Evolutionary conservation across 192 early-diverging fungal genomes (phyloP).

Genomic region (Mortierella antarctica): DNA sequence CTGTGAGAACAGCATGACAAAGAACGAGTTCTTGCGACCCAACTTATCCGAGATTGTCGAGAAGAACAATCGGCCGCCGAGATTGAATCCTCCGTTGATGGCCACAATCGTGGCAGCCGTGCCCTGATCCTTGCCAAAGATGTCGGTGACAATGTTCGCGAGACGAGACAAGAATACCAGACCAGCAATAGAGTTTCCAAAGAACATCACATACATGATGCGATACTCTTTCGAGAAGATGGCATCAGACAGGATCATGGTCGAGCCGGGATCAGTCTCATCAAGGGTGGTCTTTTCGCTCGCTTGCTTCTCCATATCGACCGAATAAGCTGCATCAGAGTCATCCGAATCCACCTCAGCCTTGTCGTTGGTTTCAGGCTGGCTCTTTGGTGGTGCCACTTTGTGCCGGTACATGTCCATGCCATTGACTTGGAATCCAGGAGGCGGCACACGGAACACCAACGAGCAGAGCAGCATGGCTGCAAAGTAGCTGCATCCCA

Average conservation of each 20-base stretch:
- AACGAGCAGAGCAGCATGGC: slow-evolving; percentile 64
- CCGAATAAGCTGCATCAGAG: neutral
- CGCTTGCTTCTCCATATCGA: slow-evolving; percentile 1
- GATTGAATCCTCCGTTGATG: slow-evolving; percentile 72
- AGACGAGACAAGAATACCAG: slow-evolving; percentile 70
- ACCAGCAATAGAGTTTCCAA: slow-evolving; percentile 70
- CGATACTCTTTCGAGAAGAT: slow-evolving; percentile 68
- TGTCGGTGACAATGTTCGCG: slow-evolving; percentile 65
- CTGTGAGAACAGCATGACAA: slow-evolving; percentile 70
- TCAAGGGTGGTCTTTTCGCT: slow-evolving; percentile 22
- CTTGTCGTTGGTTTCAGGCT: no score
- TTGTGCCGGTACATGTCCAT: slow-evolving; percentile 64
- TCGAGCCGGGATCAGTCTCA: slow-evolving; percentile 58
- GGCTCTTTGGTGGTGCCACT: neutral
- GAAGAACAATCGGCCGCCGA: slow-evolving; percentile 65
- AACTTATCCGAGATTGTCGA: slow-evolving; percentile 67
- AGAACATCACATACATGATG: slow-evolving; percentile 69
- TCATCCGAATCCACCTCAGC: no score
- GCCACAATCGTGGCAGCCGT: slow-evolving; percentile 59
- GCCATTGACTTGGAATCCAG: slow-evolving; percentile 75
- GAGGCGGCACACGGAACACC: slow-evolving; percentile 70
- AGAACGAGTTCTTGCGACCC: slow-evolving; percentile 75
- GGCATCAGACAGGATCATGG: slow-evolving; percentile 63
- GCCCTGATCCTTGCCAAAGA: slow-evolving; percentile 57
- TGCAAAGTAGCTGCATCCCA: slow-evolving; percentile 71